A percentile compares a stretch with the other conserved stretches of the same genome.
phyloP scores from a whole-genome alignment of 345 rosid species.

The Garcia nutans region DNA sequence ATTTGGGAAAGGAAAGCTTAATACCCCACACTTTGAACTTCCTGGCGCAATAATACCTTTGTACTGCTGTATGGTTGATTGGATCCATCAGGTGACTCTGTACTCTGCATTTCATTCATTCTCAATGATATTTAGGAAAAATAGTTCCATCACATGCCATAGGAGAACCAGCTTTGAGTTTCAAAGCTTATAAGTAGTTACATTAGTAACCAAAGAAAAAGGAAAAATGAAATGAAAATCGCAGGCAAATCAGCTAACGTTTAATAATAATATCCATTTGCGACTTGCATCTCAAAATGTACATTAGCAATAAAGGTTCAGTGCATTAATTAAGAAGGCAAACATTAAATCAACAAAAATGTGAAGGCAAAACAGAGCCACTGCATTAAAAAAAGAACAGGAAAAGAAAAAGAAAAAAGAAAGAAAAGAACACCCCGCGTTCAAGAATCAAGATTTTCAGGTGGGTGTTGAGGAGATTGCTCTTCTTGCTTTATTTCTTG shows the following conservation, averaged over 20 bases:
- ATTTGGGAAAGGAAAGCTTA: neutral
- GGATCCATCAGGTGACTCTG: neutral
- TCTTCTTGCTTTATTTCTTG: constrained; percentile 34
- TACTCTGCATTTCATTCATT: too few species aligned
- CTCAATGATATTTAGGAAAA: too few species aligned
- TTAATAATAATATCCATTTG: neutral
- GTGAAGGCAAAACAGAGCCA: neutral
- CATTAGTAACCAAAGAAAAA: neutral
- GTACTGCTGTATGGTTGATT: neutral
- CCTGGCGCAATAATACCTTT: neutral
- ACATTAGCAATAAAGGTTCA: neutral
- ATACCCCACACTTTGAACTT: constrained; percentile 1
- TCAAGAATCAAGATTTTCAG: constrained; percentile 20
- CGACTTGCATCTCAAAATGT: neutral
- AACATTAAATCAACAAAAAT: neutral
- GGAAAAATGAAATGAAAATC: neutral
- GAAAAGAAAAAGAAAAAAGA: too few species aligned
- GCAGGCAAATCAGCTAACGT: neutral
- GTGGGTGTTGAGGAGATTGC: constrained; percentile 27
- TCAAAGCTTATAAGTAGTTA: neutral
- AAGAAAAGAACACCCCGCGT: neutral
- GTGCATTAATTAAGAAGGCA: neutral
- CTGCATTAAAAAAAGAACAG: neutral
- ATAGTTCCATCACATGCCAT: neutral
- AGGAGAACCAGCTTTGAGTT: neutral